Conservation (phyloP, 257 asterid species). For the Nicotiana sylvestris region DNA sequence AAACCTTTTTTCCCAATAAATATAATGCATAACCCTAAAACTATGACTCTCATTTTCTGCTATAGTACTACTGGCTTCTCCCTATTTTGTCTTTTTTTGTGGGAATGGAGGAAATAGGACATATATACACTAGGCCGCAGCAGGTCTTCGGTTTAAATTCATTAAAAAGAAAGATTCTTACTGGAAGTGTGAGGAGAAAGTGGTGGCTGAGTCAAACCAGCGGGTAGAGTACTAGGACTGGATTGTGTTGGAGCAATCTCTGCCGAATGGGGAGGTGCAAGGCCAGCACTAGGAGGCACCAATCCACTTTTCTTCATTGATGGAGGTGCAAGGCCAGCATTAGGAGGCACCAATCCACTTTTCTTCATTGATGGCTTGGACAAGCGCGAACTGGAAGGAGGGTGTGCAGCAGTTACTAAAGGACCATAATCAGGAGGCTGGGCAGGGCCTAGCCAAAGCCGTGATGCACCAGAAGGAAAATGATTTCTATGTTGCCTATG, state of each 20-base stretch:
- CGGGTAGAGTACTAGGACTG: slow-evolving; percentile 51
- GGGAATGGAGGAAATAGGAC: neutral
- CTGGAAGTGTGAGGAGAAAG: slow-evolving; percentile 72
- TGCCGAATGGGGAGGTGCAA: slow-evolving; percentile 38
- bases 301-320: slow-evolving; percentile 47
- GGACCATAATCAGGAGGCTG: slow-evolving; percentile 58
- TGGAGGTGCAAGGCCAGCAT: slow-evolving; percentile 43
- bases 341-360: slow-evolving; percentile 38
- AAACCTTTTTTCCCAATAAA: neutral
- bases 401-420: slow-evolving; percentile 40
- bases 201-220: slow-evolving; percentile 84
- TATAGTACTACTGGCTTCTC: neutral
- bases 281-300: slow-evolving; percentile 35
- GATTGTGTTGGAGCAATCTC: slow-evolving; percentile 58
- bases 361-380: slow-evolving; percentile 53
- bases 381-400: slow-evolving; percentile 50
- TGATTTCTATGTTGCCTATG: slow-evolving; percentile 29
- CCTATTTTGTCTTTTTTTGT: neutral
- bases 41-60: neutral
- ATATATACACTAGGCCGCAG: neutral
- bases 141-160: neutral
- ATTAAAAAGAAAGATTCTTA: slow-evolving; percentile 27
- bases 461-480: slow-evolving; percentile 41
- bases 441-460: slow-evolving; percentile 24
- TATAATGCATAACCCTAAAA: neutral